A percentile compares a stretch with the other conserved stretches of the same genome.
phyloP scores from a whole-genome alignment of 164 flowering plant genomes.

The Aristolochia contorta region DNA sequence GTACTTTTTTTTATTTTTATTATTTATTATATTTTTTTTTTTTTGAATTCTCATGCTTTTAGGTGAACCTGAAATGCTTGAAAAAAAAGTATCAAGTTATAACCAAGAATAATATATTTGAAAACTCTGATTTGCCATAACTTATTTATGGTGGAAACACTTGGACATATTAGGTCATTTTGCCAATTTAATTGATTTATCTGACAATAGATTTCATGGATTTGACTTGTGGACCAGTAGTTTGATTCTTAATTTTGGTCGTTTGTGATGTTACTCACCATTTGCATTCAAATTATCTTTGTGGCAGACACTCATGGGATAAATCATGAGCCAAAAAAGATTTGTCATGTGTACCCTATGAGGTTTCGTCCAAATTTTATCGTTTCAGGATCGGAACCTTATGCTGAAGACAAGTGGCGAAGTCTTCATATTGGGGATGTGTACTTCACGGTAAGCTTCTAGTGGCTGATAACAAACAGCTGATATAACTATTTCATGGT shows the following conservation, averaged over 20 bases:
- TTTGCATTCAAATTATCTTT: not conserved
- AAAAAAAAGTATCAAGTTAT: too few relatives aligned
- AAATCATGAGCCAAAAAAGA: conserved; percentile 5
- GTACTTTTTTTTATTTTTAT: conserved; percentile 2
- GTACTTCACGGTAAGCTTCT: conserved; percentile 44
- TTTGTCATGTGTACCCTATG: conserved; percentile 37
- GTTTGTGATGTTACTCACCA: too few relatives aligned
- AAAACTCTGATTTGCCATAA: too few relatives aligned
- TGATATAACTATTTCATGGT: too few relatives aligned
- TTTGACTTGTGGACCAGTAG: too few relatives aligned
- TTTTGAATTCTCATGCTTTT: not conserved
- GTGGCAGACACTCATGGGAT: conserved; percentile 24
- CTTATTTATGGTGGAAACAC: too few relatives aligned
- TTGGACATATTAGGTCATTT: too few relatives aligned
- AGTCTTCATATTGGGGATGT: conserved; percentile 47
- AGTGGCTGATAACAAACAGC: not conserved
- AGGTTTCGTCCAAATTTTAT: conserved; percentile 93
- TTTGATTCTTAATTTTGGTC: too few relatives aligned
- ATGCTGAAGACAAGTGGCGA: conserved; percentile 79
- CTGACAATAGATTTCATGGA: too few relatives aligned
- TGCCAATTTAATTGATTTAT: too few relatives aligned
- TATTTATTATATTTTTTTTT: conserved; percentile 11
- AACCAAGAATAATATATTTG: too few relatives aligned
- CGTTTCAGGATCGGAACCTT: conserved; percentile 67
- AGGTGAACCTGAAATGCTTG: too few relatives aligned